A percentile compares a stretch with the other conserved stretches of the same genome.
Conservation (phyloP, 73 alveolate species). For the Tetrahymena borealis region DNA sequence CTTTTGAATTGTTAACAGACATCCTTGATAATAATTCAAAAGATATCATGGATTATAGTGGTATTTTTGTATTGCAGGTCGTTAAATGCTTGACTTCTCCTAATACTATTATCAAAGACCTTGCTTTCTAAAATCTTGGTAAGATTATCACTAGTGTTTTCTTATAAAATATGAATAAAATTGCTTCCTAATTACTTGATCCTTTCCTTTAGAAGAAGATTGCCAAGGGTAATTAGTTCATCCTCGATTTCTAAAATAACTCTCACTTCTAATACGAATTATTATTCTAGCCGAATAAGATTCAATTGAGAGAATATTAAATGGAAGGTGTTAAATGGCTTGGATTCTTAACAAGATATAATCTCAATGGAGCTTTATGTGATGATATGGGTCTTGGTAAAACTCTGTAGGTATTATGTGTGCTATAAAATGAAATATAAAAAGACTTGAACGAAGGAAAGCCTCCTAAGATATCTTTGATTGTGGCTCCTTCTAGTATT, state of each 20-base stretch:
- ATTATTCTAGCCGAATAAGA: not conserved
- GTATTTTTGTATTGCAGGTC: not conserved
- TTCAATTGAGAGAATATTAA: slow-evolving; percentile 80
- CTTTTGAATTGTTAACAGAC: not conserved
- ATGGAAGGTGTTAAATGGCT: slow-evolving; percentile 95
- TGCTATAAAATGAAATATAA: slow-evolving; percentile 66
- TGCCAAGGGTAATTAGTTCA: not conserved
- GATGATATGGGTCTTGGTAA: slow-evolving; percentile 99
- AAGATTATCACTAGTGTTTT: not conserved
- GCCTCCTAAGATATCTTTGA: slow-evolving; percentile 53
- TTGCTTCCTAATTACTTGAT: not conserved
- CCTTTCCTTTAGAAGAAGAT: not conserved
- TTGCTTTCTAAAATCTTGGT: not conserved
- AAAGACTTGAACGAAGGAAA: slow-evolving; percentile 29
- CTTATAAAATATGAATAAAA: not conserved
- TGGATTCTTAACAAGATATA: slow-evolving; percentile 79
- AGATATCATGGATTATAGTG: not conserved
- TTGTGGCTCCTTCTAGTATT: slow-evolving; percentile 93
- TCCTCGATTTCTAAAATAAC: not conserved
- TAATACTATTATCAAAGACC: not conserved
- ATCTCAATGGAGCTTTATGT: slow-evolving; percentile 93
- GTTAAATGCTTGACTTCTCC: not conserved
- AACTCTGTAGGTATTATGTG: slow-evolving; percentile 85
- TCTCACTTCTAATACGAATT: not conserved
- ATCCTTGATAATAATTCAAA: not conserved